Evolutionary conservation across 768 basidiomycete genomes (phyloP).

Genomic region (Boletus pseudo-olivaceus): DNA sequence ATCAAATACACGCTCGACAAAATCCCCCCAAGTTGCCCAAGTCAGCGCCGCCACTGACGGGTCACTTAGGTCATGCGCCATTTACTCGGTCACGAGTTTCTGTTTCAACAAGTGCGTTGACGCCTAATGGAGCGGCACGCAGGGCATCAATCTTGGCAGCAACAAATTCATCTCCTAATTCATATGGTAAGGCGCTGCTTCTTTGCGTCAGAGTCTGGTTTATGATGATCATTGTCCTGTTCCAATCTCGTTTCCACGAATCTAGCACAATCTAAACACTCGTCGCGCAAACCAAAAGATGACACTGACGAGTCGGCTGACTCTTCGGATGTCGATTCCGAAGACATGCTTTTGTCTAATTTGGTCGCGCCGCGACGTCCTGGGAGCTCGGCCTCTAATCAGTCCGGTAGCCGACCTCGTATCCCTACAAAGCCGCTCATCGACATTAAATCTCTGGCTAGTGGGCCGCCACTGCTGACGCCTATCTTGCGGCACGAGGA

Average conservation of each 20-base stretch:
- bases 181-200: slow-evolving; percentile 27
- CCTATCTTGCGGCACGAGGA: slow-evolving; percentile 30
- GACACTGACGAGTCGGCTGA: slow-evolving; percentile 27
- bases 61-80: slow-evolving; percentile 4
- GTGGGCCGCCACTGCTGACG: slow-evolving; percentile 36
- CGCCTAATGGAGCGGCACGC: slow-evolving; percentile 49
- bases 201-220: not conserved
- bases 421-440: slow-evolving; percentile 43
- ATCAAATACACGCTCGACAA: not conserved
- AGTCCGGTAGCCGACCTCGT: slow-evolving; percentile 26
- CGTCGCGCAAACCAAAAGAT: slow-evolving; percentile 5
- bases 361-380: slow-evolving; percentile 63
- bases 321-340: slow-evolving; percentile 43
- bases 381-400: slow-evolving; percentile 51
- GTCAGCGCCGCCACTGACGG: slow-evolving; percentile 31
- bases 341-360: slow-evolving; percentile 61
- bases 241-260: not conserved
- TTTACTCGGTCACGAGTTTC: slow-evolving; percentile 44
- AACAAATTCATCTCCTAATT: slow-evolving; percentile 27
- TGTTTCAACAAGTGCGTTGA: slow-evolving; percentile 55
- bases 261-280: slow-evolving; percentile 5
- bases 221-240: not conserved
- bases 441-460: slow-evolving; percentile 31
- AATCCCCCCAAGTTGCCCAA: slow-evolving; percentile 13
- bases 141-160: slow-evolving; percentile 42